These are phyloP conservation scores for Myxozyma geophila DNA, from an alignment of 805 yeast species.

Conservation along the genomic window DNA sequence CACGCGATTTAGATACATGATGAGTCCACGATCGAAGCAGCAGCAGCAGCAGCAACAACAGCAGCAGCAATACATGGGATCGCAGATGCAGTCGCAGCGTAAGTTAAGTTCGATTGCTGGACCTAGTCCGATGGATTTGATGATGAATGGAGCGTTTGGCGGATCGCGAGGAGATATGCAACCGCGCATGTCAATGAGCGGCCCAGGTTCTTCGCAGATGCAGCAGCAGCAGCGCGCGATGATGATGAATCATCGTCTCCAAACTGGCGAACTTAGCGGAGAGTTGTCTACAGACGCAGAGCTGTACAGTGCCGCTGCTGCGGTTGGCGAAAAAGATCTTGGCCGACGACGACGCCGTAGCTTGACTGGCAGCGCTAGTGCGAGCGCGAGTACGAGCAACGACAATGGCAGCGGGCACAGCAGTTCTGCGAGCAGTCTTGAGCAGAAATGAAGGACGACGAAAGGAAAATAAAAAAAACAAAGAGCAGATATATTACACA, in stretches of 20 bases:
- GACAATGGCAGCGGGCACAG: constrained; percentile 33
- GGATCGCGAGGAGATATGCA: neutral
- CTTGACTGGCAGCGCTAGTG: constrained; percentile 32
- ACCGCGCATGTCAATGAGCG: too few relatives aligned
- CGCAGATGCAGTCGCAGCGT: constrained; percentile 19
- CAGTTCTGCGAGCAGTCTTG: constrained; percentile 35
- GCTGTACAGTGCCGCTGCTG: constrained; percentile 18
- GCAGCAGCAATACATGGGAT: constrained; percentile 11
- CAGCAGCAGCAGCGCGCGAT: constrained; percentile 17
- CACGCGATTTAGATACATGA: constrained; percentile 14
- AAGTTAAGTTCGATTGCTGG: constrained; percentile 25
- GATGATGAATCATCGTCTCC: neutral
- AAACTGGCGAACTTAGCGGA: neutral
- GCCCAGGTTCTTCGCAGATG: neutral
- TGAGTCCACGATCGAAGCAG: neutral
- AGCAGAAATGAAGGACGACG: constrained; percentile 19
- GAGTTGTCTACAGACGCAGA: constrained; percentile 13
- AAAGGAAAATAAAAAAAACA: neutral
- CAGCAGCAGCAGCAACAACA: constrained; percentile 12
- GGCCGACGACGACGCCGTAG: constrained; percentile 22
- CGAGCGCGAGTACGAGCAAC: constrained; percentile 32
- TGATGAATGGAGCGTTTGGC: constrained; percentile 18
- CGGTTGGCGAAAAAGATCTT: constrained; percentile 9
- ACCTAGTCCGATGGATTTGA: constrained; percentile 34
- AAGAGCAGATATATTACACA: too few relatives aligned